Evolutionary conservation across 2,329 filamentous ascomycete genomes (phyloP).

Genomic region (Tolypocladium inflatum): DNA sequence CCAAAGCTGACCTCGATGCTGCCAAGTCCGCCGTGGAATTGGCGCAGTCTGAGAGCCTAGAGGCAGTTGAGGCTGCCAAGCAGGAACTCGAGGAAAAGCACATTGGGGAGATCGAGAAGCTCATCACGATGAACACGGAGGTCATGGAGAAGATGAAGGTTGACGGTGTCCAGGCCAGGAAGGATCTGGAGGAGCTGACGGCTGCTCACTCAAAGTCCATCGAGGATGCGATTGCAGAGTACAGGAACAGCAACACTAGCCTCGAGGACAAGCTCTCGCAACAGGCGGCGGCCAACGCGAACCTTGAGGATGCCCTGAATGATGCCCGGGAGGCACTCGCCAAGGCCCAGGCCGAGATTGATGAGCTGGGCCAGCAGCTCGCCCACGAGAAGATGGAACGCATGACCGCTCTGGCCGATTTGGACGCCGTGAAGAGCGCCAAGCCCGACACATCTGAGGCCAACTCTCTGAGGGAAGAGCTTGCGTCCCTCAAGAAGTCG

Average conservation of each 20-base stretch:
- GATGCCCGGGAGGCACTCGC: slow-evolving; percentile 31
- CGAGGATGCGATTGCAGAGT: slow-evolving; percentile 30
- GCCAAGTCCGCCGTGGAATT: slow-evolving; percentile 36
- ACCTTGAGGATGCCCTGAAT: slow-evolving; percentile 25
- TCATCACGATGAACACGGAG: slow-evolving; percentile 32
- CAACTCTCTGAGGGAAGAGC: slow-evolving; percentile 41
- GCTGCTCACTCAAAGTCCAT: slow-evolving; percentile 26
- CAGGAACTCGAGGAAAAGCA: slow-evolving; percentile 35
- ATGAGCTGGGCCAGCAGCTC: slow-evolving; percentile 42
- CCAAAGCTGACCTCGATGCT: slow-evolving; percentile 27
- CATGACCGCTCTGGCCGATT: slow-evolving; percentile 48
- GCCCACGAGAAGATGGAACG: slow-evolving; percentile 52
- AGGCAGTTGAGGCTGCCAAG: slow-evolving; percentile 35
- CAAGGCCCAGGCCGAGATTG: slow-evolving; percentile 37
- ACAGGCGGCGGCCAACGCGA: slow-evolving; percentile 24
- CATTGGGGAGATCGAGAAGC: slow-evolving; percentile 37
- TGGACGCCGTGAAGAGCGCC: slow-evolving; percentile 47
- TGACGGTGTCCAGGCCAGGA: slow-evolving; percentile 25
- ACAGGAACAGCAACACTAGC: slow-evolving; percentile 21
- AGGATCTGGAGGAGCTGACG: slow-evolving; percentile 34
- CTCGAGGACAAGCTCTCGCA: slow-evolving; percentile 25
- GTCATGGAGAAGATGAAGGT: slow-evolving; percentile 29
- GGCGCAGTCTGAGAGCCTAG: slow-evolving; percentile 30
- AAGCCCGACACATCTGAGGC: slow-evolving; percentile 46
- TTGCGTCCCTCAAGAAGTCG: slow-evolving; percentile 36